A percentile compares a stretch with the other conserved stretches of the same genome.
These are phyloP conservation scores for Lentinus tigrinus DNA, from an alignment of 768 basidiomycete species.

Conservation along the genomic window DNA sequence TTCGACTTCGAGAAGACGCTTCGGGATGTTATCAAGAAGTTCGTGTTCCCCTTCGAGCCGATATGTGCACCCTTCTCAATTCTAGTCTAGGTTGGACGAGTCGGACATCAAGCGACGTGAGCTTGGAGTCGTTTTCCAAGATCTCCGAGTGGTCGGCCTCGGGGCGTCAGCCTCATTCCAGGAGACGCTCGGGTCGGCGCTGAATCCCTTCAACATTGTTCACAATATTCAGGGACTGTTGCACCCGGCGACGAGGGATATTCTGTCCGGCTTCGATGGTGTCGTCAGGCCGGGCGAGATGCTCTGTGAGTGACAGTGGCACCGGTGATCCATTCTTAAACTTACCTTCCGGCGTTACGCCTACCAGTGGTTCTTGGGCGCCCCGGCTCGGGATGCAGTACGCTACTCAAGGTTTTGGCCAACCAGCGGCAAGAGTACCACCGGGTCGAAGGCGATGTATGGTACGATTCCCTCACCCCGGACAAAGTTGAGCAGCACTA, in stretches of 20 bases:
- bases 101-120: constrained; percentile 50
- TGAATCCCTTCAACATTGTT: constrained; percentile 51
- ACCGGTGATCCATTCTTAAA: not conserved
- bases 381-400: constrained; percentile 83
- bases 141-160: constrained; percentile 58
- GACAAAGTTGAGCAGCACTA: constrained; percentile 60
- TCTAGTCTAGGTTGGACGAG: constrained; percentile 41
- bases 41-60: not conserved
- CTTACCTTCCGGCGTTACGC: not conserved
- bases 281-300: constrained; percentile 63
- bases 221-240: constrained; percentile 43
- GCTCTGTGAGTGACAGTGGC: constrained; percentile 51
- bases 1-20: constrained; percentile 32
- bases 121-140: constrained; percentile 60
- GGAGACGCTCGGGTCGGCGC: constrained; percentile 58
- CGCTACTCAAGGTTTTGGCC: constrained; percentile 78
- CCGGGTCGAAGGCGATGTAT: constrained; percentile 63
- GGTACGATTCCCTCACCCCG: constrained; percentile 74
- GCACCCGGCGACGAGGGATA: constrained; percentile 61
- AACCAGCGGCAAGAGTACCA: constrained; percentile 74
- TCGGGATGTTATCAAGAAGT: constrained; percentile 23
- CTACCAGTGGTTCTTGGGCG: constrained; percentile 75
- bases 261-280: constrained; percentile 55
- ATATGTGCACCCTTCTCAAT: not conserved
- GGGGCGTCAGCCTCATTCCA: constrained; percentile 56